These are phyloP conservation scores for Asterionellopsis glacialis DNA, from an alignment of 108 stramenopile genomes.

Conservation along the genomic window DNA sequence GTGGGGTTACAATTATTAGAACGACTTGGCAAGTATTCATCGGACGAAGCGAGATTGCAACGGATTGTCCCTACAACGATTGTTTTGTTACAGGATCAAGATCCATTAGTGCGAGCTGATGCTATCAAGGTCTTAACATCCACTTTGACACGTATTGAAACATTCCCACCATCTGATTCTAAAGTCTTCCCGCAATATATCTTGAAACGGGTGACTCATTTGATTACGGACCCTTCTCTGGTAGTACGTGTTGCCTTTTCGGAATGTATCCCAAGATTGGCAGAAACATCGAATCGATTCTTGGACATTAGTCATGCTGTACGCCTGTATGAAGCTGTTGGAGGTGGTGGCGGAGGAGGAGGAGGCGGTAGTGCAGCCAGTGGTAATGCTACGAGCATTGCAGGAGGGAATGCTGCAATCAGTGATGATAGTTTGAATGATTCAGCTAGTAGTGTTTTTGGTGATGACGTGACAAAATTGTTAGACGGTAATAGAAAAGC, in stretches of 20 bases:
- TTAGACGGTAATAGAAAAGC: constrained; percentile 12
- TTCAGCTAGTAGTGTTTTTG: constrained; percentile 27
- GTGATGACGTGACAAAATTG: constrained; percentile 41
- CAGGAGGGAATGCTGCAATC: neutral
- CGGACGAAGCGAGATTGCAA: constrained; percentile 89
- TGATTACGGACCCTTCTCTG: constrained; percentile 79
- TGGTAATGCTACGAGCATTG: no score
- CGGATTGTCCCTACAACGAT: constrained; percentile 88
- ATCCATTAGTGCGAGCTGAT: constrained; percentile 76
- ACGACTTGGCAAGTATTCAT: constrained; percentile 62
- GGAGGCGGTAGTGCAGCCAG: neutral
- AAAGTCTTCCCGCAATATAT: constrained; percentile 92
- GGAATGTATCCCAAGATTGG: constrained; percentile 70
- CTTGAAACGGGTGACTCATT: constrained; percentile 85
- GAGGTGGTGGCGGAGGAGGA: constrained; percentile 49
- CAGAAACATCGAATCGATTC: constrained; percentile 83
- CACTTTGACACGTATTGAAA: constrained; percentile 60
- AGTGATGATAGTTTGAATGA: neutral
- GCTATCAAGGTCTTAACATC: constrained; percentile 68
- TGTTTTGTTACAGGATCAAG: constrained; percentile 80
- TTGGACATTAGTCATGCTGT: constrained; percentile 87
- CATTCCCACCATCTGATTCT: constrained; percentile 88
- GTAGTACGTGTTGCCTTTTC: constrained; percentile 87
- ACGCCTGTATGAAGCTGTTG: constrained; percentile 71
- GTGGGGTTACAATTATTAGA: constrained; percentile 85